Evolutionary conservation across 1,284 basidiomycete species (phyloP), one percentile per base, ranked within the genome.

Genomic region (Lignosus rhinocerotis): DNA sequence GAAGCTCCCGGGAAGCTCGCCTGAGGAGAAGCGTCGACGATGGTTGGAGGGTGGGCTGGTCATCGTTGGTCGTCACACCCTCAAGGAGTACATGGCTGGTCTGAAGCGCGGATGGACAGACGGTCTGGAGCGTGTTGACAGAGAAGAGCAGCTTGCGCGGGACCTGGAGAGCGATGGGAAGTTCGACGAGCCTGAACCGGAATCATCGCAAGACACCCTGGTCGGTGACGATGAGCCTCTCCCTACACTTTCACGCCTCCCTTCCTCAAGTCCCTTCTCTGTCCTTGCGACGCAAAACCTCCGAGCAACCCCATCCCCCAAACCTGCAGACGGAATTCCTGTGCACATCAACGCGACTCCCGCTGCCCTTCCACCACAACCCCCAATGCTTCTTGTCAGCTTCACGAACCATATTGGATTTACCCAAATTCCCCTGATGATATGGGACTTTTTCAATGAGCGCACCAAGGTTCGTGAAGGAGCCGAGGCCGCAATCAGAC

Each of bases 61-160:
- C 55, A 78, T 99, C 54, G 75, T 98, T n/a, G 97, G 97, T 7
- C 84, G 96, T 56, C 88, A 92, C 36, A 92, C 94, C 1, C 83
- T 96, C 73, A 99, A 98, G 76, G 96, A 99, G 76, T 98, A 93
- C 74, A 85, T 97, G 79, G 83, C 87, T 59, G 96, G 95, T 1
- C 72, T 98, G 53, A 84, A 84, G 67, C 80, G 84, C 51, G 96
- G 97, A 0, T 99, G 93, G 92, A 85, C 85, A n/a, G 85, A 87
- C 47, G 79, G 85, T 2, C 75, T 94, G 21, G 81, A 86, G 50
- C 80, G 82, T 43, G 79, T 90, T 58, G 90, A 94, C 71, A 78
- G 78, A 60, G 93, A 96, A 60, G 92, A 95, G 62, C 76, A 79
- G 54, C 78, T 98, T 9, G 84, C 92, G 8, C 78, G 79, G 49